Evolutionary conservation across 352 stramenopile genomes (phyloP).

Genomic region (Globisporangium rhizosaccharum): DNA sequence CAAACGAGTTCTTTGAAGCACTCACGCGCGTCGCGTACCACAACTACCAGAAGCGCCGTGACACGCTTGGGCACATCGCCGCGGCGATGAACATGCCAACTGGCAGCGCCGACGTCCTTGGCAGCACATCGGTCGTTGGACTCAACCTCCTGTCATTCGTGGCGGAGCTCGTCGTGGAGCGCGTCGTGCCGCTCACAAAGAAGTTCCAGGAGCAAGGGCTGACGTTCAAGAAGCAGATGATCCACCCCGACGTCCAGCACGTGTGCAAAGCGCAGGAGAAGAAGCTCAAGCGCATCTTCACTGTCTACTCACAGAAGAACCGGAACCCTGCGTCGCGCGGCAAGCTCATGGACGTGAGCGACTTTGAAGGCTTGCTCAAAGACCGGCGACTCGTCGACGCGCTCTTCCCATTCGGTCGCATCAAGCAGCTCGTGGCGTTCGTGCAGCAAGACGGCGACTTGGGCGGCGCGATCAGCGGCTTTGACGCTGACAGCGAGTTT

Average conservation of each 20-base stretch:
- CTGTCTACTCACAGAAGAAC: slow-evolving; percentile 64
- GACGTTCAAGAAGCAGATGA: slow-evolving; percentile 84
- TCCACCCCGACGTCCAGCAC: slow-evolving; percentile 67
- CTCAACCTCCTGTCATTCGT: slow-evolving; percentile 37
- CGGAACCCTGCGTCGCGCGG: slow-evolving; percentile 63
- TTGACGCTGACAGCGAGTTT: slow-evolving; percentile 67
- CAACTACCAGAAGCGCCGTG: slow-evolving; percentile 60
- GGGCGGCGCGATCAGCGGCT: slow-evolving; percentile 32
- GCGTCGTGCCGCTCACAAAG: slow-evolving; percentile 61
- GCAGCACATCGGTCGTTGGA: not conserved
- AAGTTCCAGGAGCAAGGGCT: slow-evolving; percentile 78
- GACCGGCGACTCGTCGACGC: slow-evolving; percentile 63
- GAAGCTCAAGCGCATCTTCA: slow-evolving; percentile 72
- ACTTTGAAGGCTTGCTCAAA: slow-evolving; percentile 73
- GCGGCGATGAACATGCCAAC: slow-evolving; percentile 26
- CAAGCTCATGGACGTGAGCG: slow-evolving; percentile 64
- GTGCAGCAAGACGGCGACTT: slow-evolving; percentile 74
- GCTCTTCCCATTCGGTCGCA: slow-evolving; percentile 60
- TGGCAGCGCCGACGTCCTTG: not conserved
- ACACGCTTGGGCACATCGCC: slow-evolving; percentile 29
- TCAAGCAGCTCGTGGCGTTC: slow-evolving; percentile 76
- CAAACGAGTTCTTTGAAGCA: slow-evolving; percentile 80
- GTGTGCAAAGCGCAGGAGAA: slow-evolving; percentile 76
- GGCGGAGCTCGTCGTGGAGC: slow-evolving; percentile 55
- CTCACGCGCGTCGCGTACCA: slow-evolving; percentile 64